These are phyloP conservation scores for Exophiala xenobiotica DNA, from an alignment of 2,329 filamentous ascomycete species.

Conservation along the genomic window DNA sequence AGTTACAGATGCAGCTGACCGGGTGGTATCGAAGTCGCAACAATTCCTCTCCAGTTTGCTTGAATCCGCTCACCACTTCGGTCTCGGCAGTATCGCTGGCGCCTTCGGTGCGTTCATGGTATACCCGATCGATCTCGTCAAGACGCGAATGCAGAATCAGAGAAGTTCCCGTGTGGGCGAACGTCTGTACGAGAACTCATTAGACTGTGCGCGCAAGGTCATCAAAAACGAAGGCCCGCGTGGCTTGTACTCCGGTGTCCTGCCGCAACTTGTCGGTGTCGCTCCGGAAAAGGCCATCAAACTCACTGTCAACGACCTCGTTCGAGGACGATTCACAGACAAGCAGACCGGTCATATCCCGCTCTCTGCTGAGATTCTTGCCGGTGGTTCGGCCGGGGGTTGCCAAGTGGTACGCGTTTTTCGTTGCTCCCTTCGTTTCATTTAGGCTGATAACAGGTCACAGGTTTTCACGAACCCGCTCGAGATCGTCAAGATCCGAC, in stretches of 20 bases:
- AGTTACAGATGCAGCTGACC: conserved; percentile 42
- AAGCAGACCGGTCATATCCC: conserved; percentile 71
- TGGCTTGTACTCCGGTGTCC: conserved; percentile 89
- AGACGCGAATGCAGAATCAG: conserved; percentile 98
- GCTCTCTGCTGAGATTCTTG: conserved; percentile 70
- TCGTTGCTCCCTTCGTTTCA: conserved; percentile 10
- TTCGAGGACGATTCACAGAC: conserved; percentile 72
- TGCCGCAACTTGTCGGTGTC: conserved; percentile 93
- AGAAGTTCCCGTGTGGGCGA: conserved; percentile 78
- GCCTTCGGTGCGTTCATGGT: conserved; percentile 99
- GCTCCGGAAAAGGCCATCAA: conserved; percentile 99
- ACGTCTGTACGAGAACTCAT: conserved; percentile 91
- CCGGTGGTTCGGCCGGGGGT: conserved; percentile 83
- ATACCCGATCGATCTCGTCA: conserved; percentile 97
- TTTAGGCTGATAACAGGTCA: background rate
- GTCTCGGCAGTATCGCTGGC: conserved; percentile 82
- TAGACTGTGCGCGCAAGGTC: conserved; percentile 93
- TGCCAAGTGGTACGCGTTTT: conserved; percentile 86
- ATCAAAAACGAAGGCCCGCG: conserved; percentile 85
- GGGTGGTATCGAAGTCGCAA: conserved; percentile 56
- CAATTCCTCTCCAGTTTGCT: conserved; percentile 63
- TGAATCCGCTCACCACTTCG: conserved; percentile 87
- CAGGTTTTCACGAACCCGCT: conserved; percentile 96
- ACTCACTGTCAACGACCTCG: conserved; percentile 94
- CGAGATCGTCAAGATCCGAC: conserved; percentile 98